A percentile compares a stretch with the other conserved stretches of the same genome.
These are phyloP conservation scores for Epicoccum nigrum DNA, from an alignment of 2,329 filamentous ascomycete species.

Conservation along the genomic window DNA sequence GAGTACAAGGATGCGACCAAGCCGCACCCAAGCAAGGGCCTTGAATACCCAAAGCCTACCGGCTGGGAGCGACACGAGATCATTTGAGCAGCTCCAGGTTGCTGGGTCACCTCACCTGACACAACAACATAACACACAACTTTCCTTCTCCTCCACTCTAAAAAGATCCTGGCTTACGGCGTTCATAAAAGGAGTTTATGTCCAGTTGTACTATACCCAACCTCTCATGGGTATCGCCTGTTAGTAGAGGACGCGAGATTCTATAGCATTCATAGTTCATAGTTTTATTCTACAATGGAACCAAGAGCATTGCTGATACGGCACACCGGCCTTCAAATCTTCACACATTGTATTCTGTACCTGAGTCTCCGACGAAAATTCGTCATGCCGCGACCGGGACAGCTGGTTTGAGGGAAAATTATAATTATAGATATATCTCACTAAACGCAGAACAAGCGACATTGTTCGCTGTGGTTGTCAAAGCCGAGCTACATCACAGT, in stretches of 20 bases:
- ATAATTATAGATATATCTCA: too few relatives aligned
- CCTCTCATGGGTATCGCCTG: slow-evolving; percentile 4
- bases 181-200: neutral
- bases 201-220: slow-evolving; percentile 4
- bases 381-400: too few relatives aligned
- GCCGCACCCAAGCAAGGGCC: slow-evolving; percentile 73
- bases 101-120: too few relatives aligned
- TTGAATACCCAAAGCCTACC: slow-evolving; percentile 66
- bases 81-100: slow-evolving; percentile 28
- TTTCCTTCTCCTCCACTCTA: neutral
- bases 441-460: too few relatives aligned
- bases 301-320: too few relatives aligned
- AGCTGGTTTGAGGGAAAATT: too few relatives aligned
- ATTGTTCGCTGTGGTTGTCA: too few relatives aligned
- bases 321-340: too few relatives aligned
- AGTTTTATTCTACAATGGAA: neutral
- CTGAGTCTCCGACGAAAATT: too few relatives aligned
- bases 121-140: neutral
- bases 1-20: slow-evolving; percentile 73
- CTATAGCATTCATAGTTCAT: slow-evolving; percentile 1
- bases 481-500: neutral
- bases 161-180: neutral
- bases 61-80: slow-evolving; percentile 83
- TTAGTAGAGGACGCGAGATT: neutral
- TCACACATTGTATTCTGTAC: too few relatives aligned